Percentiles rank a stretch among this genome's conserved stretches.
These are phyloP conservation scores for Sporormia fimetaria DNA, from an alignment of 495 filamentous ascomycete genomes.

Conservation along the genomic window DNA sequence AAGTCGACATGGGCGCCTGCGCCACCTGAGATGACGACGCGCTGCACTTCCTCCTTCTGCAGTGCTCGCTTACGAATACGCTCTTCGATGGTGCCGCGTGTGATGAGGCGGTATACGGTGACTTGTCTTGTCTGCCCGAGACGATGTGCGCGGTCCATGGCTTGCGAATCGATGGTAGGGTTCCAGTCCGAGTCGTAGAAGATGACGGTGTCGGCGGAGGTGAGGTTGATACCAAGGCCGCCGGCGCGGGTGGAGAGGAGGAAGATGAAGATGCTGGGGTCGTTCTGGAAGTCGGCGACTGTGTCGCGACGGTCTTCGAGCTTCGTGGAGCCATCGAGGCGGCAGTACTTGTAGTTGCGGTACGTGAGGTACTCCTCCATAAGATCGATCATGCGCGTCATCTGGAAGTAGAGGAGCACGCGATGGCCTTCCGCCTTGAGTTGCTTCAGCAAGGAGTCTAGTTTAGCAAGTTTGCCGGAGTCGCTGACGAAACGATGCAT, in stretches of 20 bases:
- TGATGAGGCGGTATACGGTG: constrained; percentile 95
- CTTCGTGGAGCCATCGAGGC: constrained; percentile 95
- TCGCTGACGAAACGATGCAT: constrained; percentile 98
- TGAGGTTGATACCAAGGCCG: constrained; percentile 96
- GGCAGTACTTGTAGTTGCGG: constrained; percentile 96
- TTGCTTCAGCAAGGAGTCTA: constrained; percentile 75
- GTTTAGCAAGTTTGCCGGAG: constrained; percentile 85
- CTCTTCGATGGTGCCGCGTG: constrained; percentile 93
- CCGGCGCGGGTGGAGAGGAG: constrained; percentile 89
- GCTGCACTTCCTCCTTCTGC: constrained; percentile 98
- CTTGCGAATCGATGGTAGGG: constrained; percentile 94
- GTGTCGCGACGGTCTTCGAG: constrained; percentile 94
- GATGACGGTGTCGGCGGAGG: constrained; percentile 85
- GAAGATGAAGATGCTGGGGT: constrained; percentile 92
- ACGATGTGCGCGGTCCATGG: constrained; percentile 98
- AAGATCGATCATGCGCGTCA: constrained; percentile 99
- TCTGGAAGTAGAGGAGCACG: constrained; percentile 99
- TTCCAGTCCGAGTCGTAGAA: constrained; percentile 99
- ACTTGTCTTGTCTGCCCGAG: constrained; percentile 94
- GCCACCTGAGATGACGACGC: constrained; percentile 91
- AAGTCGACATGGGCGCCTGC: constrained; percentile 79
- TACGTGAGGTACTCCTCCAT: constrained; percentile 99
- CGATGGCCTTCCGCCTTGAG: constrained; percentile 89
- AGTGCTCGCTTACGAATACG: constrained; percentile 93
- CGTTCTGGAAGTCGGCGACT: constrained; percentile 89